Evolutionary conservation across 1,284 basidiomycete genomes (phyloP).

Genomic region (Ganoderma boninense): DNA sequence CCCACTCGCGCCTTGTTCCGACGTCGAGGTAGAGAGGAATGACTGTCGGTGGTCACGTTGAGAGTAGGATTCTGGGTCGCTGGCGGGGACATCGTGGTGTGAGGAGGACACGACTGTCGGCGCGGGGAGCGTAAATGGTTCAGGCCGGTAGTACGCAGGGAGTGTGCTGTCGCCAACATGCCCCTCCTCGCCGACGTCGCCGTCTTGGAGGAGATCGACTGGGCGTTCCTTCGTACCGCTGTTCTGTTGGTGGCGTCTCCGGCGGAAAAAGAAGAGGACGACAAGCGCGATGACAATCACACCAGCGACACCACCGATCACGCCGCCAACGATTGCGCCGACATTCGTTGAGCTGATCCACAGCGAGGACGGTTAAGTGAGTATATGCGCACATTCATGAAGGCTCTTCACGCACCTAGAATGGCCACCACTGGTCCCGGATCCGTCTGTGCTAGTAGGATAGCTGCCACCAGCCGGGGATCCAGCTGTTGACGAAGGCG

Average conservation of each 20-base stretch:
- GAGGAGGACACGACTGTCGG: slow-evolving; percentile 53
- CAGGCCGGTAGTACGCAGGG: slow-evolving; percentile 74
- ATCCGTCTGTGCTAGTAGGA: slow-evolving; percentile 59
- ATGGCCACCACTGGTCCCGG: slow-evolving; percentile 29
- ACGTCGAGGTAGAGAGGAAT: slow-evolving; percentile 36
- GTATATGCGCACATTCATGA: not conserved
- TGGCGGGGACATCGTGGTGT: slow-evolving; percentile 21
- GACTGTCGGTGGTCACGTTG: slow-evolving; percentile 35
- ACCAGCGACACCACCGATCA: slow-evolving; percentile 66
- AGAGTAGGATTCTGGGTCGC: not conserved
- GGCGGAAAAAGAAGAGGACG: slow-evolving; percentile 61
- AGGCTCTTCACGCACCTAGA: slow-evolving; percentile 10
- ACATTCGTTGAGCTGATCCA: slow-evolving; percentile 49
- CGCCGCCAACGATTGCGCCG: slow-evolving; percentile 76
- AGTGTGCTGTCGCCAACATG: slow-evolving; percentile 48
- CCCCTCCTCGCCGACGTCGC: slow-evolving; percentile 56
- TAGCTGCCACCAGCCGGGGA: slow-evolving; percentile 79
- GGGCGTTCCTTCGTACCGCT: slow-evolving; percentile 57
- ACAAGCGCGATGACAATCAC: slow-evolving; percentile 54
- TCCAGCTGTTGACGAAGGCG: slow-evolving; percentile 80
- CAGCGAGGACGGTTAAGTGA: not conserved
- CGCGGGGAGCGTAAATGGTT: slow-evolving; percentile 75
- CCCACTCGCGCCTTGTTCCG: slow-evolving; percentile 17
- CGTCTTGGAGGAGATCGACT: slow-evolving; percentile 70
- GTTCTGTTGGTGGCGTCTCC: slow-evolving; percentile 46